A percentile compares a stretch with the other conserved stretches of the same genome.
phyloP scores from a whole-genome alignment of 116 monocot species.

The Iris pallida region DNA sequence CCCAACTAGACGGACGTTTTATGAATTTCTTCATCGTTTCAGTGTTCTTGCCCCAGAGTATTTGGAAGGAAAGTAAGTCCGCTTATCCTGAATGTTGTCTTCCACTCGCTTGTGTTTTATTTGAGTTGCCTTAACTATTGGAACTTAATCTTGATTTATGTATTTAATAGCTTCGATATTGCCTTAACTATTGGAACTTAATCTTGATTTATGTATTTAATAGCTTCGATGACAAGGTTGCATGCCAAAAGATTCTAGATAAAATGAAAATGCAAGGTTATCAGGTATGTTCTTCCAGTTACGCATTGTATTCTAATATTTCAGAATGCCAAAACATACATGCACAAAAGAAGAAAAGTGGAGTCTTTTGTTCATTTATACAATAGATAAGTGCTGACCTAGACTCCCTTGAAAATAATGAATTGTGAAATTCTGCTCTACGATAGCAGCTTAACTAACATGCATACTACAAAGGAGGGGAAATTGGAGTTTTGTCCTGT shows the following conservation, averaged over 20 bases:
- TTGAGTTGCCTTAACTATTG: not conserved
- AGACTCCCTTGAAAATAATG: too few species aligned
- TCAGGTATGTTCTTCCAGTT: slow-evolving; percentile 40
- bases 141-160: slow-evolving; percentile 1
- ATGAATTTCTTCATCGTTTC: slow-evolving; percentile 64
- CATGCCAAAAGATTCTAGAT: slow-evolving; percentile 52
- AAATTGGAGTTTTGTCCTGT: too few species aligned
- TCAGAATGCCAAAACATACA: slow-evolving; percentile 6
- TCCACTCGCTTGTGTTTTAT: not conserved
- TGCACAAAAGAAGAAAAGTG: not conserved
- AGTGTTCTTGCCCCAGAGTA: slow-evolving; percentile 59
- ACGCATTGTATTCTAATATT: not conserved
- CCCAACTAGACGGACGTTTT: slow-evolving; percentile 63
- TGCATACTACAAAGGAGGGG: too few species aligned
- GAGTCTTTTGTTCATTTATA: too few species aligned
- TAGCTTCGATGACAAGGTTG: slow-evolving; percentile 53
- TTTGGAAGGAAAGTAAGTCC: slow-evolving; percentile 53
- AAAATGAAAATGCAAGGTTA: slow-evolving; percentile 50
- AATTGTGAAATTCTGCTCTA: too few species aligned
- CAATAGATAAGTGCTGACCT: too few species aligned
- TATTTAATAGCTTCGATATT: slow-evolving; percentile 34
- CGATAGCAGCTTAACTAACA: too few species aligned
- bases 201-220: slow-evolving; percentile 6
- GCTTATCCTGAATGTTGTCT: not conserved
- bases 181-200: not conserved